Evolutionary conservation across 129 eudicot genomes (phyloP), one percentile per base, ranked within the genome.

Genomic region (Lactuca sativa): DNA sequence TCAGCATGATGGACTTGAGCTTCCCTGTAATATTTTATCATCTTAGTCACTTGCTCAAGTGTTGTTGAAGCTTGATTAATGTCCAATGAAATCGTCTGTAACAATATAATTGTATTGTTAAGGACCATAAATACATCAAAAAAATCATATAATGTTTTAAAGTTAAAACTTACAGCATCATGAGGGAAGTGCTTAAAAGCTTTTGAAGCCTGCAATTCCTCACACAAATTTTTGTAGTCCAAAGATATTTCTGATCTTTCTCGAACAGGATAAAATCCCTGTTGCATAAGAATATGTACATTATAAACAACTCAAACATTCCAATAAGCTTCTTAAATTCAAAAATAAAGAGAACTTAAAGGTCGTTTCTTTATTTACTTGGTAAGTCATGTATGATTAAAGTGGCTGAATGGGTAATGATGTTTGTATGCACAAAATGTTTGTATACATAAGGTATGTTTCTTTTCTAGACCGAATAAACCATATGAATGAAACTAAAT

Each of bases 241-340:
- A 36, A 75, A 65, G 82, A 71, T 62, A 90, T 54, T 51, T 63
- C 81, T 25, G 96, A 87, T 78, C 99, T 90, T 65, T 95, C 97
- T 54, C 99, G 86, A 69, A 90, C 82, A 53, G 99, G 99, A 77
- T 75, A 95, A 73, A 90, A 95, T 17, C 99, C 99, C 99, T 93
- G 83, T 18, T 72, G 58, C 51, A 57, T 49, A 77, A 21, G 3
- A 56, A 75, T 1, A 9, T 36, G 25, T 12, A 16, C 5, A 57
- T 33, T 12, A 41, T 37, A 55, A 68, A 72, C 36, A 73, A 36
- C 37, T 59, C 48, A 57, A 17, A 59, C 62, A 41, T 44, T 58
- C 25, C 31, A 78, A 43, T 30, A 64, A 61, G 67, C 63, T 57
- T 41, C 49, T 32, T 18, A 15, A 73, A 48, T 32, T 6, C 16